phyloP scores from a whole-genome alignment of 2,329 filamentous ascomycete species.

The Hypoxylon sp. region DNA sequence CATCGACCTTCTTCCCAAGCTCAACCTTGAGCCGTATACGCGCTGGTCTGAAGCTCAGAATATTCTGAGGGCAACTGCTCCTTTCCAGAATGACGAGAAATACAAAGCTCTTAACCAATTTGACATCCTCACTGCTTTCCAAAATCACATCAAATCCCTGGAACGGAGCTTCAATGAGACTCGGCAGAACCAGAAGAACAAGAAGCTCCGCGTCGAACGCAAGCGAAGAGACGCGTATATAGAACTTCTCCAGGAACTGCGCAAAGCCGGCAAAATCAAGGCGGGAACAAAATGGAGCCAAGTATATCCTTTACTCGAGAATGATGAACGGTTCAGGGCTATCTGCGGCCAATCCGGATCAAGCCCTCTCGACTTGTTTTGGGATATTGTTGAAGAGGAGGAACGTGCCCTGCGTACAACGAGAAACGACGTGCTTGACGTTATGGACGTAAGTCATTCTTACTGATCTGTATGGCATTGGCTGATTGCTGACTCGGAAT shows the following conservation, averaged over 20 bases:
- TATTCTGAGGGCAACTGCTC: conserved; percentile 80
- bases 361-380: conserved; percentile 90
- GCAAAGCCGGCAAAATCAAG: conserved; percentile 82
- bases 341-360: conserved; percentile 89
- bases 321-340: conserved; percentile 84
- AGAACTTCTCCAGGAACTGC: conserved; percentile 79
- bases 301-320: conserved; percentile 78
- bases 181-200: conserved; percentile 87
- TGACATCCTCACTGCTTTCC: conserved; percentile 92
- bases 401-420: conserved; percentile 86
- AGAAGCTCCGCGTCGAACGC: conserved; percentile 83
- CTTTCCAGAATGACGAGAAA: conserved; percentile 84
- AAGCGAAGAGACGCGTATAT: conserved; percentile 87
- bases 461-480: not conserved
- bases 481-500: conserved; percentile 53
- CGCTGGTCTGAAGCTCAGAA: conserved; percentile 92
- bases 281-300: conserved; percentile 92
- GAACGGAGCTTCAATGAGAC: conserved; percentile 93
- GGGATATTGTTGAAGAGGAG: conserved; percentile 95
- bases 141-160: conserved; percentile 92
- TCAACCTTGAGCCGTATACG: conserved; percentile 92
- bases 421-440: conserved; percentile 86
- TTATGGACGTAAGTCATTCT: conserved; percentile 77
- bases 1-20: conserved; percentile 78
- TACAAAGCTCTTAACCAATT: conserved; percentile 88